These are phyloP conservation scores for Backusella australiensis DNA, from an alignment of 192 early-diverging fungal genomes.

Conservation along the genomic window DNA sequence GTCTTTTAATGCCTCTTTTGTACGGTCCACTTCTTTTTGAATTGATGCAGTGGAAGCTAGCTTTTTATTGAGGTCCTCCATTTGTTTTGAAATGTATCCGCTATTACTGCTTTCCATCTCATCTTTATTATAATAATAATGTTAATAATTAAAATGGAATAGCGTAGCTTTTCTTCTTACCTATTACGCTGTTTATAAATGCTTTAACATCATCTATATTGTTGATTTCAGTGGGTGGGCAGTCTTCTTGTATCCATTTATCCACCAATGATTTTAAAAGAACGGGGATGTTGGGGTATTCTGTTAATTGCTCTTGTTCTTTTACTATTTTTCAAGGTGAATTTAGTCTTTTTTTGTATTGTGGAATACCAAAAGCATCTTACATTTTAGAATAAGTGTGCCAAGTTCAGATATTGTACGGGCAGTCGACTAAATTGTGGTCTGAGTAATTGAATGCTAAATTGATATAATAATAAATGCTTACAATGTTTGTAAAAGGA, in stretches of 20 bases:
- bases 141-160: neutral
- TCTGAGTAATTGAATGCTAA: neutral
- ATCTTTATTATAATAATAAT: neutral
- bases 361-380: neutral
- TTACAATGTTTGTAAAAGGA: neutral
- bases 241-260: neutral
- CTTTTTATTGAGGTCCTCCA: neutral
- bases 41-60: neutral
- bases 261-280: neutral
- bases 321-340: neutral
- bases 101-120: neutral
- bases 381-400: neutral
- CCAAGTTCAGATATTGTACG: neutral
- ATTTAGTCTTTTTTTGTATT: too few species aligned
- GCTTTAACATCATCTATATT: neutral
- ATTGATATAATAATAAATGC: neutral
- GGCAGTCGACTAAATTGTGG: neutral
- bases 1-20: neutral
- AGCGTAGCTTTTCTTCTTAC: neutral
- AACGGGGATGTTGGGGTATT: neutral
- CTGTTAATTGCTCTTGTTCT: neutral
- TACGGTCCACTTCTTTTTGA: neutral
- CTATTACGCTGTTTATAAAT: neutral
- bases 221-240: neutral
- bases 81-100: neutral